Evolutionary conservation across 2,329 filamentous ascomycete genomes (phyloP), one percentile per base, ranked within the genome.

Genomic region (Stachybotrys echinatus): DNA sequence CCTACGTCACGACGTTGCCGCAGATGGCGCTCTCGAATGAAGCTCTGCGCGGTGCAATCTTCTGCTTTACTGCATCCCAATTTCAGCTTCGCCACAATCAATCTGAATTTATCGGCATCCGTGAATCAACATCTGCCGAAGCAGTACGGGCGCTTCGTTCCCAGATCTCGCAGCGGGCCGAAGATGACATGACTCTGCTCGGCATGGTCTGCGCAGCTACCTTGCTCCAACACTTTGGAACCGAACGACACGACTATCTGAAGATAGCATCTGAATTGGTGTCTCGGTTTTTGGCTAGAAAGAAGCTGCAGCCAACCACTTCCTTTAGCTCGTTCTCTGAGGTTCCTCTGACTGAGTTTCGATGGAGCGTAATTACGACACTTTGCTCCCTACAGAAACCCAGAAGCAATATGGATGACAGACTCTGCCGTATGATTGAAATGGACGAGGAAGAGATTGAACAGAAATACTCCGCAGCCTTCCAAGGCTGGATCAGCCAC

Each of bases 31-130:
- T 55, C 1, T 47, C 48, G 3, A 50, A 55, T 31, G 46, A 48
- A 39, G 48, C 50, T 18, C 23, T 55, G 2, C 51, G 54, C 6
- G 43, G 38, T n/a, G 49, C 54, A 5, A 43, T 54, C 2, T 47
- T 55, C 22, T 55, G 48, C 21, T 54, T 54, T 37, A 48, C 48
- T 12, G 54, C 54, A 2, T 47, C 52, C 5, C 54, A 55, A 43
- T 55, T 52, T 22, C 45, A 54, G 42, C 48, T 51, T n/a, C 44
- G 48, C 17, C 42, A 48, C 19, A 47, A 42, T 8, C 40, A 42
- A 22, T 17, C n/a, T n/a, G 40, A 48, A 17, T 55, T 54, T 27
- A 38, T 42, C 10, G n/a, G 34, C 19, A 45, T 48, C 3, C 50
- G 40, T 27, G 21, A 17, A 17, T 22, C 45, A 22, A 42, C 50